Evolutionary conservation across 2,329 filamentous ascomycete species (phyloP).

Genomic region (Ceratocystis cubensis): DNA sequence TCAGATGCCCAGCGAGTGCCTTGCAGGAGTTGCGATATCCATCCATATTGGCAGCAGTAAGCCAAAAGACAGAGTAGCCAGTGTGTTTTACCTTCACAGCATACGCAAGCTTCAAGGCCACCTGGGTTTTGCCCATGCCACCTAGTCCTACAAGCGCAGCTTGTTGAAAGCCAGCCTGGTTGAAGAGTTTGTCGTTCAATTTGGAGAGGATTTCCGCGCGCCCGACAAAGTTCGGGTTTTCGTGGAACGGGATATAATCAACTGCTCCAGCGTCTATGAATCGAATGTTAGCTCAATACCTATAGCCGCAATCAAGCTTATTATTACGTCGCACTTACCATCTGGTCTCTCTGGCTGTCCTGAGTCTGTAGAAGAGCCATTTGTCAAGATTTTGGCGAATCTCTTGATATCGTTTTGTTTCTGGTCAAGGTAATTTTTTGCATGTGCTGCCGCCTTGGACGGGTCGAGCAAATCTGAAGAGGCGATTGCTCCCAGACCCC

Average conservation of each 20-base stretch:
- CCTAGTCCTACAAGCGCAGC: background rate
- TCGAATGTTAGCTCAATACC: background rate
- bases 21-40: background rate
- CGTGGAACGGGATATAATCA: background rate
- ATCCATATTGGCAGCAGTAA: background rate
- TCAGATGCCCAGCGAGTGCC: background rate
- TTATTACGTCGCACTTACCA: too few species aligned
- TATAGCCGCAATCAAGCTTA: background rate
- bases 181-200: background rate
- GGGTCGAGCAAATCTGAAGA: constrained; percentile 24
- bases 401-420: too few species aligned
- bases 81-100: background rate
- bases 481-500: constrained; percentile 24
- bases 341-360: too few species aligned
- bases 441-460: background rate
- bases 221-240: background rate
- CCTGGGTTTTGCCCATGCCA: background rate
- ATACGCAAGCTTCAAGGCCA: background rate
- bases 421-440: background rate
- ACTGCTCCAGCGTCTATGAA: background rate
- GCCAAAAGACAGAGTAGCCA: constrained; percentile 3
- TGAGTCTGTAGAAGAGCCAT: too few species aligned
- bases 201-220: background rate
- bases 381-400: too few species aligned
- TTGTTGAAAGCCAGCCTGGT: background rate